These are phyloP conservation scores for Annulohypoxylon bovei DNA, from an alignment of 495 filamentous ascomycete genomes.

Conservation along the genomic window DNA sequence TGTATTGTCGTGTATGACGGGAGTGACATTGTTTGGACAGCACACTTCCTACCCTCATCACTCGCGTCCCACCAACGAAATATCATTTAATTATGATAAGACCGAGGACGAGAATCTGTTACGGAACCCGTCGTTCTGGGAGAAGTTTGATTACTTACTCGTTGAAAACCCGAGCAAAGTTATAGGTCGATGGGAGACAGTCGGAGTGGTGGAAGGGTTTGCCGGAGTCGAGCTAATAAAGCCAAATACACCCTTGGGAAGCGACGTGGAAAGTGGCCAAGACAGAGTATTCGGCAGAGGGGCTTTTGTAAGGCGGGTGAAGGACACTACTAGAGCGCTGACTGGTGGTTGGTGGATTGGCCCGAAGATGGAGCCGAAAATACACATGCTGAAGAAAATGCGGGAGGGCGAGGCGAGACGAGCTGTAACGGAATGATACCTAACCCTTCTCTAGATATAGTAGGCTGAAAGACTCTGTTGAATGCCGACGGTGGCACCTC, in stretches of 20 bases:
- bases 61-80: conserved; percentile 21
- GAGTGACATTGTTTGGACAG: conserved; percentile 87
- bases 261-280: conserved; percentile 46
- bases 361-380: conserved; percentile 66
- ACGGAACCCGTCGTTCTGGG: conserved; percentile 76
- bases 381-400: conserved; percentile 65
- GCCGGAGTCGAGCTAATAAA: conserved; percentile 72
- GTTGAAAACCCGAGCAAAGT: conserved; percentile 68
- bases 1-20: conserved; percentile 91
- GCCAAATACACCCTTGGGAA: conserved; percentile 48
- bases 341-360: conserved; percentile 73
- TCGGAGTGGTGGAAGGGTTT: conserved; percentile 75
- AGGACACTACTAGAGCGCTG: conserved; percentile 45
- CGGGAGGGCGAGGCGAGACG: conserved; percentile 44
- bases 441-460: conserved; percentile 24
- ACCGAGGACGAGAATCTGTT: conserved; percentile 68
- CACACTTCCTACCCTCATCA: conserved; percentile 38
- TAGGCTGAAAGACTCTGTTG: conserved; percentile 29
- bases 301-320: conserved; percentile 41
- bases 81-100: conserved; percentile 64
- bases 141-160: conserved; percentile 81
- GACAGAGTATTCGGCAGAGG: conserved; percentile 49
- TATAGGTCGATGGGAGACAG: conserved; percentile 72
- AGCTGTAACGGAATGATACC: conserved; percentile 39
- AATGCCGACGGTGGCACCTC: conserved; percentile 17